phyloP scores from a whole-genome alignment of 768 basidiomycete genomes.

The Lepiota subincarnata region DNA sequence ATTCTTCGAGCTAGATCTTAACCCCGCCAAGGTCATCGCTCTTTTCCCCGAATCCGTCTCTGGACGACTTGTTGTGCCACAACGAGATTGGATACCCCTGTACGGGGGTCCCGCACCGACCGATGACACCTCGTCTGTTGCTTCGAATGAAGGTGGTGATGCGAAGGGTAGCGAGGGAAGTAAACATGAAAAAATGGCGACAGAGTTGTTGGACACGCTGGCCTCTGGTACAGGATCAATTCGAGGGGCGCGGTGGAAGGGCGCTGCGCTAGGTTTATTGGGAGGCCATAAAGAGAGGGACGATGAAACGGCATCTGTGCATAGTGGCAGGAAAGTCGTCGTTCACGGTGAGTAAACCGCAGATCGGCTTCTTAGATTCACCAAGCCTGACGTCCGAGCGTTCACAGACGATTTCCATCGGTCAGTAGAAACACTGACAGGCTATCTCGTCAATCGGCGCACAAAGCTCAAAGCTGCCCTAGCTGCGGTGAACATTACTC shows the following conservation, averaged over 20 bases:
- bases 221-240: neutral
- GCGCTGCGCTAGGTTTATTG: constrained; percentile 51
- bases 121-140: constrained; percentile 15
- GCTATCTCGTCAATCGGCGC: constrained; percentile 85
- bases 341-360: constrained; percentile 26
- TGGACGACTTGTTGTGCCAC: constrained; percentile 69
- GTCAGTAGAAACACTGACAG: constrained; percentile 83
- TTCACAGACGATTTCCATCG: constrained; percentile 53
- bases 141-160: constrained; percentile 14
- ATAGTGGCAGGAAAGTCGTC: constrained; percentile 28
- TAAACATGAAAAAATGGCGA: constrained; percentile 21
- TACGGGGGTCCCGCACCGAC: constrained; percentile 68
- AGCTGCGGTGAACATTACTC: constrained; percentile 60
- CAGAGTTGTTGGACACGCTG: constrained; percentile 28
- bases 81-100: constrained; percentile 71
- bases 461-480: constrained; percentile 83
- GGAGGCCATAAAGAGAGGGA: constrained; percentile 39
- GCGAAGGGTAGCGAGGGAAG: constrained; percentile 16
- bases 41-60: constrained; percentile 81
- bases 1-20: constrained; percentile 84
- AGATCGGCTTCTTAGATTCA: neutral
- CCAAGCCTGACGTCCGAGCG: neutral
- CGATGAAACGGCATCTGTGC: constrained; percentile 57
- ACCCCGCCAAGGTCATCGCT: constrained; percentile 91
- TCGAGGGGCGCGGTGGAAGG: constrained; percentile 36